These are phyloP conservation scores for Massarina eburnea DNA, from an alignment of 2,329 filamentous ascomycete genomes.

Conservation along the genomic window DNA sequence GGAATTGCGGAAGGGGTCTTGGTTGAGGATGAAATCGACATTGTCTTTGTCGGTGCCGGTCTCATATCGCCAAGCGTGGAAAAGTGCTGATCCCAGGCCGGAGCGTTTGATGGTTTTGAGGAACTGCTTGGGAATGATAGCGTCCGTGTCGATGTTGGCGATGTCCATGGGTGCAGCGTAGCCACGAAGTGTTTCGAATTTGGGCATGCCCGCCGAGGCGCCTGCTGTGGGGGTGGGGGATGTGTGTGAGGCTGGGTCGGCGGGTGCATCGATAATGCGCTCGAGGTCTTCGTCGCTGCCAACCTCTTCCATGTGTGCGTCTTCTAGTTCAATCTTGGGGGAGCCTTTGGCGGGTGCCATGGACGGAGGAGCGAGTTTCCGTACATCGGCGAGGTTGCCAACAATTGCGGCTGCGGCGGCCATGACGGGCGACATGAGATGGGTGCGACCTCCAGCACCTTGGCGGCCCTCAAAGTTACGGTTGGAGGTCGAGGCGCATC, in stretches of 20 bases:
- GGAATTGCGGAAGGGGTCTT: conserved; percentile 77
- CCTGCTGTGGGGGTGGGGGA: conserved; percentile 53
- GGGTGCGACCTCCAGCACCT: conserved; percentile 86
- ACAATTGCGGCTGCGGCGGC: conserved; percentile 87
- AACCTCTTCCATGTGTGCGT: conserved; percentile 59
- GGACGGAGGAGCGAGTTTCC: conserved; percentile 65
- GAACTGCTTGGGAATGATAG: conserved; percentile 99
- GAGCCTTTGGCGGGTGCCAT: conserved; percentile 50
- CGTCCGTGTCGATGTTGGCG: conserved; percentile 95
- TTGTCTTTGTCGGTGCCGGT: conserved; percentile 70
- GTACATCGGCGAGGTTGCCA: conserved; percentile 89
- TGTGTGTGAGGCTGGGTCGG: conserved; percentile 70
- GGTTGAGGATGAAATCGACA: conserved; percentile 83
- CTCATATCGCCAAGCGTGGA: conserved; percentile 76
- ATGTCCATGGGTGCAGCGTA: conserved; percentile 85
- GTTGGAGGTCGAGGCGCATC: conserved; percentile 94
- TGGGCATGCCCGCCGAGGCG: conserved; percentile 68
- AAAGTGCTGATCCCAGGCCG: conserved; percentile 84
- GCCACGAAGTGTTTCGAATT: conserved; percentile 82
- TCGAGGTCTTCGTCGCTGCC: conserved; percentile 65
- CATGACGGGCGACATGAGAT: conserved; percentile 97
- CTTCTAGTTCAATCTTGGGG: conserved; percentile 59
- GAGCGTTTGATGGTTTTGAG: conserved; percentile 99
- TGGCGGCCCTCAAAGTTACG: conserved; percentile 97
- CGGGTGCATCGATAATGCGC: conserved; percentile 60